These are phyloP conservation scores for Casuarina glauca DNA, from an alignment of 306 rosid genomes.

Conservation along the genomic window DNA sequence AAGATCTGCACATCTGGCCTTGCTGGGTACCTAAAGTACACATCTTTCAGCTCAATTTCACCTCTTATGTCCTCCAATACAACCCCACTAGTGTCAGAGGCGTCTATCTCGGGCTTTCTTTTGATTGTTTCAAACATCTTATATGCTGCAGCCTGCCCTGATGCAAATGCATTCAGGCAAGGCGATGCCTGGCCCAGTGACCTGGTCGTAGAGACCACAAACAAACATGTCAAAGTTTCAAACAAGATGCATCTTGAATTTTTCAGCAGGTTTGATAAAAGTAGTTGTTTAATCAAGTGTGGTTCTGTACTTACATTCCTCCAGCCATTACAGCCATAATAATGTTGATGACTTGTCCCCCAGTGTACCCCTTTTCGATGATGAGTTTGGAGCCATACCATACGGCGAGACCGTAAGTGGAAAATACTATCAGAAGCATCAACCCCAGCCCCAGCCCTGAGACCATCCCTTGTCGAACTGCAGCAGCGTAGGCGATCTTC, in stretches of 20 bases:
- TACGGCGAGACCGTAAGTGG: constrained; percentile 78
- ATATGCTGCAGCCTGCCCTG: constrained; percentile 87
- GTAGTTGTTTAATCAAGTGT: background rate
- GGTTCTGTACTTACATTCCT: constrained; percentile 64
- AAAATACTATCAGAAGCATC: constrained; percentile 42
- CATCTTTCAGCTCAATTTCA: constrained; percentile 73
- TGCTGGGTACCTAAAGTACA: constrained; percentile 76
- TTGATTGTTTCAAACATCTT: constrained; percentile 84
- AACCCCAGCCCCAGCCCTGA: constrained; percentile 66
- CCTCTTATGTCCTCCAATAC: constrained; percentile 64
- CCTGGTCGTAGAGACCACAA: constrained; percentile 34
- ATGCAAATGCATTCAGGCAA: constrained; percentile 69
- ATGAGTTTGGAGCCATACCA: constrained; percentile 88
- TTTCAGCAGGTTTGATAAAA: background rate
- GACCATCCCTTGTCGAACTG: constrained; percentile 65
- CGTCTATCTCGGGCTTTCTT: constrained; percentile 65
- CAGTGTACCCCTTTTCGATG: constrained; percentile 59
- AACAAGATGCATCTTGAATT: no score
- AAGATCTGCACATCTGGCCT: constrained; percentile 76
- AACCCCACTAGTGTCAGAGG: constrained; percentile 60
- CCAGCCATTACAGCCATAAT: constrained; percentile 75
- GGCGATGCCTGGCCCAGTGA: constrained; percentile 85
- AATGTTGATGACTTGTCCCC: constrained; percentile 70
- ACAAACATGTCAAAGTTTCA: background rate
- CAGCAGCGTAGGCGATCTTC: constrained; percentile 50